Conservation (phyloP, 2,329 filamentous ascomycete species). For the Colletotrichum sp. region DNA sequence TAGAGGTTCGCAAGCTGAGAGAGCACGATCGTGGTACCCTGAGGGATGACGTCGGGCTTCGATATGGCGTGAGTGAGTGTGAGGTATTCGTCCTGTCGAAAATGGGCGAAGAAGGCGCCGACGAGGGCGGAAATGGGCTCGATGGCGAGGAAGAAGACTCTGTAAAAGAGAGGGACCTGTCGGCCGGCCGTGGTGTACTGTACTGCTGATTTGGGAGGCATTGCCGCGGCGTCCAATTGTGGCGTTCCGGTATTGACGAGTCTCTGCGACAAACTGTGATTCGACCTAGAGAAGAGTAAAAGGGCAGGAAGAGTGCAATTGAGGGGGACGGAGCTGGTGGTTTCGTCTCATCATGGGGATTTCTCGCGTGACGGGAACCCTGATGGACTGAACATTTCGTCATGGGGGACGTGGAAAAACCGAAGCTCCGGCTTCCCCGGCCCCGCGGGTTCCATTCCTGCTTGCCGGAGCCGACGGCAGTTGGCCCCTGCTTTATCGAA, state of each 20-base stretch:
- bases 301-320: background rate
- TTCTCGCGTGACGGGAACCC: conserved; percentile 15
- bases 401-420: conserved; percentile 9
- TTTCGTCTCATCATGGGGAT: conserved; percentile 14
- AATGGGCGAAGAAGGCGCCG: conserved; percentile 57
- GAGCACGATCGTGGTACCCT: conserved; percentile 69
- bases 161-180: conserved; percentile 65
- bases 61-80: conserved; percentile 63
- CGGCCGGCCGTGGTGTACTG: conserved; percentile 34
- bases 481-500: background rate
- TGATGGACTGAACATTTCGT: conserved; percentile 4
- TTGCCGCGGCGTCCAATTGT: background rate
- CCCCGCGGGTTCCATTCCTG: background rate
- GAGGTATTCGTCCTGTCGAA: conserved; percentile 63
- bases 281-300: background rate
- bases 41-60: conserved; percentile 54
- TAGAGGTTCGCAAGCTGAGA: conserved; percentile 82
- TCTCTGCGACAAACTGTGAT: background rate
- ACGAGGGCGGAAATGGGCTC: conserved; percentile 64
- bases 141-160: conserved; percentile 76
- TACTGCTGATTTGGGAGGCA: conserved; percentile 22
- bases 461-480: background rate
- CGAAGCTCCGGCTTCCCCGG: background rate
- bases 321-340: background rate
- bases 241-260: background rate